Evolutionary conservation across 495 filamentous ascomycete species (phyloP).

Genomic region (Aspergillus asperescens): DNA sequence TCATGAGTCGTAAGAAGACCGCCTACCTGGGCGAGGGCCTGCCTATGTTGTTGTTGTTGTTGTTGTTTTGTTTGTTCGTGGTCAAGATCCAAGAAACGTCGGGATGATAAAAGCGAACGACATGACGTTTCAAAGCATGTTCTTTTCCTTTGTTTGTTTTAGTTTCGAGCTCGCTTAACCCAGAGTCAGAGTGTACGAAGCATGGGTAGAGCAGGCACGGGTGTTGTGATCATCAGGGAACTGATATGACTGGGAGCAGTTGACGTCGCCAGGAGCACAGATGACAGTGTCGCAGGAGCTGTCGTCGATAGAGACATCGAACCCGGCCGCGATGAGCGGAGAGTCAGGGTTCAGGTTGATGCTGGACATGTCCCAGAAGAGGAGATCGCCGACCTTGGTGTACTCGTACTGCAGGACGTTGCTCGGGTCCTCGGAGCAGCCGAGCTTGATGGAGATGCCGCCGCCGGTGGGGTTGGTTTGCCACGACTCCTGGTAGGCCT

Average conservation of each 20-base stretch:
- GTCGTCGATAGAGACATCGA: constrained; percentile 17
- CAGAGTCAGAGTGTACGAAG: constrained; percentile 27
- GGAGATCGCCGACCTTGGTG: constrained; percentile 30
- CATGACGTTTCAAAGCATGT: not conserved
- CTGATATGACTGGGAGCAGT: constrained; percentile 31
- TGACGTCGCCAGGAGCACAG: constrained; percentile 23
- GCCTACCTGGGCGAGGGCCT: constrained; percentile 8
- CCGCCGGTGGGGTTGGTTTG: constrained; percentile 36
- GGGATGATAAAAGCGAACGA: constrained; percentile 3
- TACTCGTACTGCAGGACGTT: constrained; percentile 46
- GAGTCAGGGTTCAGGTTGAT: constrained; percentile 22
- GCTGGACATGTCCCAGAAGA: constrained; percentile 42
- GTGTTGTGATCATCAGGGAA: constrained; percentile 32
- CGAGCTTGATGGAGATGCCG: constrained; percentile 42
- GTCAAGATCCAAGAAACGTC: not conserved
- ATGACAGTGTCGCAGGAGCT: constrained; percentile 22
- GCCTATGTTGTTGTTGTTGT: not conserved
- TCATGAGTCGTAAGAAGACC: constrained; percentile 4
- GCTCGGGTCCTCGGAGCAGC: constrained; percentile 21
- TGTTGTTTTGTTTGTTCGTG: not conserved
- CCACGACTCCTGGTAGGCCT: constrained; percentile 34
- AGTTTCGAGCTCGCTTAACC: constrained; percentile 18
- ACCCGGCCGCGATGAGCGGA: constrained; percentile 18
- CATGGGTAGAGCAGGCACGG: constrained; percentile 22
- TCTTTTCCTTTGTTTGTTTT: not conserved